Conservation (phyloP, 352 stramenopile species). For the Phytophthora fragariae region DNA sequence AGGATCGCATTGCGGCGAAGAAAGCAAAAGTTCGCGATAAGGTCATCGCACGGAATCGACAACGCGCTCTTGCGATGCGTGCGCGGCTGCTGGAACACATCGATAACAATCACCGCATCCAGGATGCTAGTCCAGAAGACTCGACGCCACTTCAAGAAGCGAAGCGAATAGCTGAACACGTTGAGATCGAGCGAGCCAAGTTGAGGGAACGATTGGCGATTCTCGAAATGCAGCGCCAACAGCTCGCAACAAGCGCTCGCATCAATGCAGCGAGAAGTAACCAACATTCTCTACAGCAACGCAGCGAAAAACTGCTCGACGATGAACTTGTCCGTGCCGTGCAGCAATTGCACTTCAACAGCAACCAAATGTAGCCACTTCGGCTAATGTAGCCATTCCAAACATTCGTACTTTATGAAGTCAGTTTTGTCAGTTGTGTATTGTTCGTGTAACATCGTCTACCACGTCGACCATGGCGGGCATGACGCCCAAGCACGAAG, state of each 20-base stretch:
- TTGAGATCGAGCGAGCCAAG: conserved; percentile 26
- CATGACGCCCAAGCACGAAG: conserved; percentile 12
- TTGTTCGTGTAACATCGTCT: conserved; percentile 9
- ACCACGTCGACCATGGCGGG: conserved; percentile 14
- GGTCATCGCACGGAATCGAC: conserved; percentile 52
- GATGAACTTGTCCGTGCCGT: conserved; percentile 44
- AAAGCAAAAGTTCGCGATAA: conserved; percentile 47
- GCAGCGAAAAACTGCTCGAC: conserved; percentile 33
- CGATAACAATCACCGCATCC: conserved; percentile 5
- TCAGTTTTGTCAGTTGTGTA: conserved; percentile 2
- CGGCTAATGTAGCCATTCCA: not conserved
- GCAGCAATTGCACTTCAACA: conserved; percentile 44
- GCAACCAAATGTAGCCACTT: conserved; percentile 24
- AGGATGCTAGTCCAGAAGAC: not conserved
- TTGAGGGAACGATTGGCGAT: conserved; percentile 22
- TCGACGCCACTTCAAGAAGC: conserved; percentile 1
- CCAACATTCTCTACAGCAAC: conserved; percentile 12
- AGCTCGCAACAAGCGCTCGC: conserved; percentile 8
- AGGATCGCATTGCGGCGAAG: conserved; percentile 33
- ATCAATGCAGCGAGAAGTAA: conserved; percentile 5
- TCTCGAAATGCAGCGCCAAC: conserved; percentile 30
- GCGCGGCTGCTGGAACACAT: conserved; percentile 12
- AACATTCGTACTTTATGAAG: conserved; percentile 29
- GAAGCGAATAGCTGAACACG: conserved; percentile 25
- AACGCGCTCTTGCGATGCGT: conserved; percentile 51